Base-by-base conservation (phyloP, 225 moss, liverwort and hornwort genomes). In the Pseudisothecium myosuroides region DNA sequence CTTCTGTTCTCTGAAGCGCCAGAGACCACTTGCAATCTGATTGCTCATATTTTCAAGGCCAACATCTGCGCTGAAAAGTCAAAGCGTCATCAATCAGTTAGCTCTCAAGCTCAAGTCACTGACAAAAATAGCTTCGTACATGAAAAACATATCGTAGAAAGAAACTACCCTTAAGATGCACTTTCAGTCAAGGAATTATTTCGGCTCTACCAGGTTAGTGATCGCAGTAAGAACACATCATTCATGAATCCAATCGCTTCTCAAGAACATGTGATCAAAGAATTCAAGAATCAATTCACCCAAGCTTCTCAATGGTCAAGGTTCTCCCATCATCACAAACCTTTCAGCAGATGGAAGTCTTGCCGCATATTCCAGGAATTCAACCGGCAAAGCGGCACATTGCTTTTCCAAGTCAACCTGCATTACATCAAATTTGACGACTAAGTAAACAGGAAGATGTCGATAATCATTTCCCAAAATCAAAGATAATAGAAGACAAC, bases 351-450 rank as follows among this genome's bases (percentile, higher is more conserved):
- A 95, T 47, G 93, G 90, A 84, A 99, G 90, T 37, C 87, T 91
- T 45, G 91, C 82, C 19, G 93, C 96, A 89, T 94, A 90, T 52
- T 95, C 87, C 75, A 93, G 71, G 34, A 97, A 90, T 60, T 92
- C 91, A 90, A 87, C 81, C 75, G 95, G 92, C 82, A 96, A 91
- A 82, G 86, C 73, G n/a, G 94, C 90, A 89, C 97, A 97, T 83
- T 95, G 94, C 80, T 93, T 91, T 92, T 96, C 97, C 87, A 99
- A 90, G 83, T 96, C 96, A 74, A 58, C 83, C 97, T 97, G 96
- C 87, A 74, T 49, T 81, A 87, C 69, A 72, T 88, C 63, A 80
- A 85, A 39, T 73, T 82, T 66, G 54, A 87, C 45, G 61, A 73
- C 59, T 87, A 59, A 72, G 73, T n/a, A 87, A 64, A 71, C 68